Conservation (phyloP, 1,139 yeast genomes). For the Diutina catenulata region DNA sequence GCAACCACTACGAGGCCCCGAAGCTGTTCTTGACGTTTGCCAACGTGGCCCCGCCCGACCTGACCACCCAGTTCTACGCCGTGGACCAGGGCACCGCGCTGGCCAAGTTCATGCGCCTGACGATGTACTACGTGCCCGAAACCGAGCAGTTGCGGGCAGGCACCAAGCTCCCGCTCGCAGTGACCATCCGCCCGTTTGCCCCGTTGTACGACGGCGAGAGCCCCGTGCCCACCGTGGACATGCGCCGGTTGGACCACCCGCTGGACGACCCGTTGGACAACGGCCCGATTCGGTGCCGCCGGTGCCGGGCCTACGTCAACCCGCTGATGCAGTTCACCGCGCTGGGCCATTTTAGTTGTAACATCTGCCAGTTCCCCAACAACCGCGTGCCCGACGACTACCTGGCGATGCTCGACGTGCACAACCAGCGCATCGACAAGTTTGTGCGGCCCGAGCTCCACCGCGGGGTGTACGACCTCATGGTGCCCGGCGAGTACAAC, state of each 20-base stretch:
- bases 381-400: constrained; percentile 63
- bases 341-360: constrained; percentile 64
- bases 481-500: constrained; percentile 68
- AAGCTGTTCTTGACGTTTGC: constrained; percentile 57
- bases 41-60: constrained; percentile 70
- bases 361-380: constrained; percentile 70
- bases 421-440: constrained; percentile 52
- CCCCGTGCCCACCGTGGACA: constrained; percentile 60
- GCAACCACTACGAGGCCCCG: constrained; percentile 11
- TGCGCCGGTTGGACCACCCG: constrained; percentile 21
- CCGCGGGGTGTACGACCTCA: constrained; percentile 75
- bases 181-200: constrained; percentile 80
- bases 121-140: constrained; percentile 79
- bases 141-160: constrained; percentile 58
- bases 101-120: constrained; percentile 65
- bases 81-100: constrained; percentile 79
- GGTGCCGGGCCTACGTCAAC: constrained; percentile 85
- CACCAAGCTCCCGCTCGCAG: constrained; percentile 71
- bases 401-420: constrained; percentile 48
- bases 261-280: constrained; percentile 21
- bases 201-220: constrained; percentile 35
- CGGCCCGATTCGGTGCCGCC: constrained; percentile 80
- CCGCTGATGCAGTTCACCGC: constrained; percentile 68
- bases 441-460: constrained; percentile 63
- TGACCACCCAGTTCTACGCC: constrained; percentile 60